Base-by-base conservation (phyloP, 306 rosid species). In the Rosa rugosa region DNA sequence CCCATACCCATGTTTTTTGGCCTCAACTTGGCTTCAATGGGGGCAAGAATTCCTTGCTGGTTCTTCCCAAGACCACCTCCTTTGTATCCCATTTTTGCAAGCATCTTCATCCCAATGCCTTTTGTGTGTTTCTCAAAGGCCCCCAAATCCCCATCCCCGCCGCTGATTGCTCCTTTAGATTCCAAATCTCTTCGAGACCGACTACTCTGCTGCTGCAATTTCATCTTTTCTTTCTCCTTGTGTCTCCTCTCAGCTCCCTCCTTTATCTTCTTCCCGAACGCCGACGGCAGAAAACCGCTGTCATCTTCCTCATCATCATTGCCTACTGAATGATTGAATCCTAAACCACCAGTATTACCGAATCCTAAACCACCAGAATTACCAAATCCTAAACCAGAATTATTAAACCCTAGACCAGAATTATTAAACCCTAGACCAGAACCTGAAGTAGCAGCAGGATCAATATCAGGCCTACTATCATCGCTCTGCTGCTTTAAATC, bases 51-150 rank as follows among this genome's bases (percentile, higher is more conserved):
- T 57, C 99, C 99, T 64, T 95, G 98, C 84, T 86, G 80, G 69
- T 93, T 91, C 87, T 83, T 91, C 42, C 99, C 99, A 75, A 95
- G 98, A 46, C 98, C 99, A 11, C 97, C 99, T 66, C 99, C 98
- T 86, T 81, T 90, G 83, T 95, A 95, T 12, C 99, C 99, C 99
- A 95, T 95, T 69, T 88, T 93, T 87, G 85, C 89, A 80, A 93
- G 84, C 78, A 95, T 75, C 88, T 86, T 91, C 91, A 89, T 50
- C 40, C 98, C 98, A 50, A 95, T 92, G 4, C 97, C 97, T 82
- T 92, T 92, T 0, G 97, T 92, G 77, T 92, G 90, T 78, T 89
- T 87, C 93, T 94, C 97, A 22, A 94, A 94, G 23, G 40, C 82
- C 67, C 97, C 97, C 44, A 86, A 89, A 80, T 74, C 81, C 20